Base-by-base conservation (phyloP, 2,329 filamentous ascomycete genomes). In the Cladosporium cucumerinum region DNA sequence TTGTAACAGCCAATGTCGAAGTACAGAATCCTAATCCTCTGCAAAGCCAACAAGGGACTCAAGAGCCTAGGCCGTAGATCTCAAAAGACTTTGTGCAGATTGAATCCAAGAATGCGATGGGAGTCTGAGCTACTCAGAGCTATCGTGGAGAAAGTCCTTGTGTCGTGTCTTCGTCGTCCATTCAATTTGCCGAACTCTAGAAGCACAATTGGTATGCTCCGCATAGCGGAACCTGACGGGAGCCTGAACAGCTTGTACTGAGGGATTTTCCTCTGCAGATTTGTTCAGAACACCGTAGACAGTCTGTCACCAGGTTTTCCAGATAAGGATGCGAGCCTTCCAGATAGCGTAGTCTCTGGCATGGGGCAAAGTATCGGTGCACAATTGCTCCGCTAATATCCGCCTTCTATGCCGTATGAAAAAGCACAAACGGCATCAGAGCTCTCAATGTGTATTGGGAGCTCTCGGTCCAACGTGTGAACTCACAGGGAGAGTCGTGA, bases 101-200 rank as follows among this genome's bases (percentile, higher is more conserved):
- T 12, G 5, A 21, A 46, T 28, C 52, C 14, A 48, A 43, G 11
- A 54, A 34, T 60, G 36, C 52, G 23, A 23, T 34, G 5, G 8
- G 2, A 36, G 14, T 16, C 28, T 25, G 34, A 57, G 60, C 60
- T 46, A 54, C 34, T 63, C 49, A 55, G 60, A 55, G 49, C 49
- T 54, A 16, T 43, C 18, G 11, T 43, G 49, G 60, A 63, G 39
- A n/a, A n/a, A 5, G 21, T n/a, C 10, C n/a, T 32, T 7, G 52
- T 6, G 8, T 5, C 10, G n/a, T 46, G n/a, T 11, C 3, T 46
- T 46, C 39, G 39, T 46, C 10, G 39, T 12, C 39, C 39, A 46
- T 8, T 21, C 11, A 6, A 21, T 21, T 46, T n/a, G 36, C 21
- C 5, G 36, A n/a, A 2, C 1, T 21, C 39, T 8, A 21, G n/a